Evolutionary conservation across 176 grass and related monocot species (phyloP).

Genomic region (Tillandsia leiboldiana): DNA sequence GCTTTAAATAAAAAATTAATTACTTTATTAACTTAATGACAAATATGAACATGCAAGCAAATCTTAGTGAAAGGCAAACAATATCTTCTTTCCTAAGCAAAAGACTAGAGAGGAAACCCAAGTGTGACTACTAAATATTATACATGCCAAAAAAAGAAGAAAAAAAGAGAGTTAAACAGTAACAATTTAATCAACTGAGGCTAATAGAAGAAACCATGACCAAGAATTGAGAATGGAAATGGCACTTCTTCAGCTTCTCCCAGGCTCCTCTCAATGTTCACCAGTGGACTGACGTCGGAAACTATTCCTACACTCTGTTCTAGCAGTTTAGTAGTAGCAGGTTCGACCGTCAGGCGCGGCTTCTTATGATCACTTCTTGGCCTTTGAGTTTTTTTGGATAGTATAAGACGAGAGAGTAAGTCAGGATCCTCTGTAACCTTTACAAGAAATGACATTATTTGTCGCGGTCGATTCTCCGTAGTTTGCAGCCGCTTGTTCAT

Average conservation of each 20-base stretch:
- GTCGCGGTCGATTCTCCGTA: slow-evolving; percentile 41
- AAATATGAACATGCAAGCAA: too few species aligned
- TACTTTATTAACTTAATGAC: too few species aligned
- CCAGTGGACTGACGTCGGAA: neutral
- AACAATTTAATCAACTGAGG: too few species aligned
- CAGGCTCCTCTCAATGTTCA: slow-evolving; percentile 14
- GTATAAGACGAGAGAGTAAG: slow-evolving; percentile 23
- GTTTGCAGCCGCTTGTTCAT: slow-evolving; percentile 49
- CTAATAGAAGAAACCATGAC: slow-evolving; percentile 34
- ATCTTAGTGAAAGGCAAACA: too few species aligned
- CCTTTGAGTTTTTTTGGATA: neutral
- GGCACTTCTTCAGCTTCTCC: slow-evolving; percentile 15
- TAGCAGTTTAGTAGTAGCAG: neutral
- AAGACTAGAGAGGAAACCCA: too few species aligned
- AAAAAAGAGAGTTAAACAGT: too few species aligned
- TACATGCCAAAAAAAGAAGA: too few species aligned
- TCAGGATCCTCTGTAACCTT: slow-evolving; percentile 42
- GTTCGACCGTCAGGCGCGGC: slow-evolving; percentile 13
- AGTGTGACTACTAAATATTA: too few species aligned
- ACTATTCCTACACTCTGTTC: neutral
- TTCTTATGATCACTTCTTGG: slow-evolving; percentile 22
- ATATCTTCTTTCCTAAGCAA: too few species aligned
- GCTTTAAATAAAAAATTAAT: too few species aligned
- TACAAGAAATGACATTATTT: slow-evolving; percentile 58
- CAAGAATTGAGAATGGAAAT: slow-evolving; percentile 65